Evolutionary conservation across 305 asterid species (phyloP).

Genomic region (Andrographis paniculata): DNA sequence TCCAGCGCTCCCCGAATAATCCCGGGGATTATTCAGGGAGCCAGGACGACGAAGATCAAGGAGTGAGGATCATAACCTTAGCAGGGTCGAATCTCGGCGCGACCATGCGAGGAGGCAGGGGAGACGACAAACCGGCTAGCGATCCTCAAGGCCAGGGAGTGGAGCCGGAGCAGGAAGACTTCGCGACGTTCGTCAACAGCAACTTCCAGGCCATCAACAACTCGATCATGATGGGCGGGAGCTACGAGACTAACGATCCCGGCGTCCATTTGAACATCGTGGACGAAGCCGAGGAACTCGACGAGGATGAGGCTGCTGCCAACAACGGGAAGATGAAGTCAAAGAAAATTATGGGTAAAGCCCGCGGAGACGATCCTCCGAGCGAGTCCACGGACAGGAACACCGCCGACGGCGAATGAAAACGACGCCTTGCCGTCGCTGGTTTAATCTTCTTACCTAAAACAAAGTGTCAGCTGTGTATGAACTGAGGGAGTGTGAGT

Average conservation of each 20-base stretch:
- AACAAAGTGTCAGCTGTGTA: no score
- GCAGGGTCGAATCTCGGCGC: conserved; percentile 83
- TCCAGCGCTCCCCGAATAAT: conserved; percentile 37
- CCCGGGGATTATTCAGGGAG: conserved; percentile 22
- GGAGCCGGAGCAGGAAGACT: conserved; percentile 36
- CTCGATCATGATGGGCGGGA: conserved; percentile 76
- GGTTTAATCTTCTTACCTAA: no score
- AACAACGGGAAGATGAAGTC: not conserved
- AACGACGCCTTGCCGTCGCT: no score
- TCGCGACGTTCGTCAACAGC: conserved; percentile 60
- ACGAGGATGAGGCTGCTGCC: not conserved
- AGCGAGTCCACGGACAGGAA: no score
- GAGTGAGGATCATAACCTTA: conserved; percentile 47
- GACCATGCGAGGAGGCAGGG: conserved; percentile 77
- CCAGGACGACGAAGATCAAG: not conserved
- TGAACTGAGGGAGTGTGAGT: no score
- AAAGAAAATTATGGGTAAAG: not conserved
- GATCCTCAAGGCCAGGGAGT: conserved; percentile 23
- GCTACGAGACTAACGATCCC: conserved; percentile 59
- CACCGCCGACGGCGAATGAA: no score
- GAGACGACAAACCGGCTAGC: no score
- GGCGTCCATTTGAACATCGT: conserved; percentile 71
- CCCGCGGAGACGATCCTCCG: not conserved
- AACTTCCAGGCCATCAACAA: conserved; percentile 52
- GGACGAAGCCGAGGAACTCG: conserved; percentile 27